A percentile compares a stretch with the other conserved stretches of the same genome.
These are phyloP conservation scores for Hortiboletus campestris DNA, from an alignment of 768 basidiomycete species.

Conservation along the genomic window DNA sequence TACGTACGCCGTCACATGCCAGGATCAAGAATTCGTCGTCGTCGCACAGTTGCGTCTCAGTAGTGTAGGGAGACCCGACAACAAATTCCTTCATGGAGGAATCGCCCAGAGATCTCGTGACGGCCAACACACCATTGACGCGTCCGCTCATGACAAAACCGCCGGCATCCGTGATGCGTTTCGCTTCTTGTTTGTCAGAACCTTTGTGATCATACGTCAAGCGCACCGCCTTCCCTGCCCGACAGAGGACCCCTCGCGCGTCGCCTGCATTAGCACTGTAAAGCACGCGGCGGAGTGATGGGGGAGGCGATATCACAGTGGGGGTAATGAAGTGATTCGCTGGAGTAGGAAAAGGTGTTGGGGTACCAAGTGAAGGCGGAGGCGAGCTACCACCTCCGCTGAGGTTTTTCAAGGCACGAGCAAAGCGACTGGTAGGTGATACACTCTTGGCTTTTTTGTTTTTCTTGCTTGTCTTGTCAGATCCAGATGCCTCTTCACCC, in stretches of 20 bases:
- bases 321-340: conserved; percentile 31
- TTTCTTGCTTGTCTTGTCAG: conserved; percentile 37
- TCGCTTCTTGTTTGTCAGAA: conserved; percentile 94
- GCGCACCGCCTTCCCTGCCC: conserved; percentile 85
- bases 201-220: conserved; percentile 99
- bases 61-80: conserved; percentile 96
- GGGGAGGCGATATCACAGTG: conserved; percentile 44
- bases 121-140: conserved; percentile 95
- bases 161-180: conserved; percentile 95
- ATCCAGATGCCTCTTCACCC: conserved; percentile 32
- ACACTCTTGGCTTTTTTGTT: conserved; percentile 41
- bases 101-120: conserved; percentile 94
- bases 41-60: conserved; percentile 89
- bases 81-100: conserved; percentile 99
- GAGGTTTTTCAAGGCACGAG: conserved; percentile 54
- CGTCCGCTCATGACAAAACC: conserved; percentile 99
- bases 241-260: conserved; percentile 90
- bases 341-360: conserved; percentile 11
- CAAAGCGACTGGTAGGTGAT: conserved; percentile 48
- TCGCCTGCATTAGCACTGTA: conserved; percentile 98
- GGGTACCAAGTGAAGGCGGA: conserved; percentile 9
- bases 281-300: conserved; percentile 65
- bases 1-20: conserved; percentile 94
- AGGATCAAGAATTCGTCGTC: conserved; percentile 94
- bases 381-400: conserved; percentile 33